Percentiles rank a stretch among this genome's conserved stretches.
Conservation (phyloP, 306 rosid species). For the Inga laurina region DNA sequence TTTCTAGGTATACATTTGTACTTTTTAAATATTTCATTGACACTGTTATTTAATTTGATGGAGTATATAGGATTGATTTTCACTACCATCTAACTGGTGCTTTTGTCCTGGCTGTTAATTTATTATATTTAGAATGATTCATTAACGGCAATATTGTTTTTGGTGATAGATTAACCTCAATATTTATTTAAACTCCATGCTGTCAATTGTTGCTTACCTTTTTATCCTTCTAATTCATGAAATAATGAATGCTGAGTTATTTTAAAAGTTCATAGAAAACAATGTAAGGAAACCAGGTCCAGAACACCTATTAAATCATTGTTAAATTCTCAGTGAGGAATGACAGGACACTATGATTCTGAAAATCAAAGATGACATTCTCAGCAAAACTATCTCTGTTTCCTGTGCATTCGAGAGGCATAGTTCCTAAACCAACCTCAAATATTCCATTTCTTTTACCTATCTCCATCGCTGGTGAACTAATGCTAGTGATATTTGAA, state of each 20-base stretch:
- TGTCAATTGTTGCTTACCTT: constrained; percentile 4
- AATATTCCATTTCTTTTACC: neutral
- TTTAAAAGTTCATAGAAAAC: neutral
- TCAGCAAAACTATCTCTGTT: neutral
- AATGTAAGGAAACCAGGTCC: neutral
- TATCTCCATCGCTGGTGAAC: neutral
- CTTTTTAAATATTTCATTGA: neutral
- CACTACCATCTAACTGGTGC: neutral
- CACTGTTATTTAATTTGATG: neutral
- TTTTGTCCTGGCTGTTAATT: constrained; percentile 11
- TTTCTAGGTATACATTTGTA: neutral
- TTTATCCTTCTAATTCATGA: constrained; percentile 11
- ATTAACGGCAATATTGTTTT: neutral
- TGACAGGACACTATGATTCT: neutral
- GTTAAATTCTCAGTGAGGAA: neutral
- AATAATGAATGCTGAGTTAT: neutral
- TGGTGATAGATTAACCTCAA: neutral
- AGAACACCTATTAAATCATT: neutral
- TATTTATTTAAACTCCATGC: neutral
- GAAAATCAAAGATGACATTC: neutral
- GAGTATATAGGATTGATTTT: neutral
- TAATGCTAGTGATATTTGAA: neutral
- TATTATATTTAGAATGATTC: constrained; percentile 2
- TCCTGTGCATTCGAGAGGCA: neutral
- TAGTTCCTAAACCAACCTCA: neutral